Percentiles rank a stretch among this genome's conserved stretches.
Conservation (phyloP, 345 rosid species). For the Isatis tinctoria region DNA sequence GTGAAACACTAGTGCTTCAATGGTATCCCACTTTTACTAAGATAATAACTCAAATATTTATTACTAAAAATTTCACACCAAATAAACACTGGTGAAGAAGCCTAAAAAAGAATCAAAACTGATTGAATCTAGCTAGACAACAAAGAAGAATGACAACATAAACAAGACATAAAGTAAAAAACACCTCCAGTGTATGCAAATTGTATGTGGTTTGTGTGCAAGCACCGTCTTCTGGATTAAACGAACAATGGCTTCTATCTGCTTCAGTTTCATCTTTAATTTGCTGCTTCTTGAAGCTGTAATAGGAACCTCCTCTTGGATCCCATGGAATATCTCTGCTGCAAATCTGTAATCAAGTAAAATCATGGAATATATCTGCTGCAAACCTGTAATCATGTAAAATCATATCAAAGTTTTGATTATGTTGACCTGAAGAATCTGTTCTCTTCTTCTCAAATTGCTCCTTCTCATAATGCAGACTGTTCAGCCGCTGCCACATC, state of each 20-base stretch:
- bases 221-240: slow-evolving; percentile 66
- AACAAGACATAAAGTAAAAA: slow-evolving; percentile 44
- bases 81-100: background rate
- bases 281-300: slow-evolving; percentile 80
- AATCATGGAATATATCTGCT: too few relatives aligned
- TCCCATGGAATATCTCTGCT: slow-evolving; percentile 86
- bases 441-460: slow-evolving; percentile 67
- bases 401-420: slow-evolving; percentile 2
- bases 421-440: slow-evolving; percentile 64
- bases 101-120: slow-evolving; percentile 8
- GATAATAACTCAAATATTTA: background rate
- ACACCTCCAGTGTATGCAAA: slow-evolving; percentile 92
- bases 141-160: slow-evolving; percentile 30
- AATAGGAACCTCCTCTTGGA: slow-evolving; percentile 70
- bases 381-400: too few relatives aligned
- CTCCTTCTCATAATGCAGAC: slow-evolving; percentile 69
- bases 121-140: slow-evolving; percentile 10
- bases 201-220: slow-evolving; percentile 81
- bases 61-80: background rate
- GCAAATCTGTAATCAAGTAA: slow-evolving; percentile 56
- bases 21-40: background rate
- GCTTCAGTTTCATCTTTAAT: slow-evolving; percentile 58
- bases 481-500: slow-evolving; percentile 94
- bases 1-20: background rate
- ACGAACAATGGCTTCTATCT: slow-evolving; percentile 75